phyloP scores from a whole-genome alignment of 495 filamentous ascomycete genomes.

The Thermochaetoides thermophila region DNA sequence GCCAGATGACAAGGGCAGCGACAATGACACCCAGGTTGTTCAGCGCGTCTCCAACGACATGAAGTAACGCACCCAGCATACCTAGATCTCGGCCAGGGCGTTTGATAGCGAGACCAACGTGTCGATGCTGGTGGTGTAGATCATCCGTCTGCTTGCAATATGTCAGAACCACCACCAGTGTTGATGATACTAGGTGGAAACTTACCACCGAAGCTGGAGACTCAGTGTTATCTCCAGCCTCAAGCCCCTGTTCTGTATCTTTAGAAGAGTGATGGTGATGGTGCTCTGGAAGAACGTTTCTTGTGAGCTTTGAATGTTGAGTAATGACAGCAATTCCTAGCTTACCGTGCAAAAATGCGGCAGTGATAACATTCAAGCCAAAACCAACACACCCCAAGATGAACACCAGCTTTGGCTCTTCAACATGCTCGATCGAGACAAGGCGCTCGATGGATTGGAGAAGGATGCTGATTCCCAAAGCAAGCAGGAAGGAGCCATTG shows the following conservation, averaged over 20 bases:
- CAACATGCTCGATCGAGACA: slow-evolving; percentile 39
- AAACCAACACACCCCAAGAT: slow-evolving; percentile 75
- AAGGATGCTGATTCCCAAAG: slow-evolving; percentile 81
- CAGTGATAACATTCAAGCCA: slow-evolving; percentile 64
- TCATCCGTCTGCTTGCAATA: slow-evolving; percentile 37
- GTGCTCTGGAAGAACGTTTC: slow-evolving; percentile 12
- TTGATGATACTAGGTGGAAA: too few species aligned
- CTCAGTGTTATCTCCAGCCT: too few species aligned
- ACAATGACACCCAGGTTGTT: slow-evolving; percentile 87
- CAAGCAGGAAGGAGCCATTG: slow-evolving; percentile 90
- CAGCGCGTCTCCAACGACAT: slow-evolving; percentile 81
- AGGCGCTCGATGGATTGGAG: slow-evolving; percentile 84
- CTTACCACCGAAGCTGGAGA: too few species aligned
- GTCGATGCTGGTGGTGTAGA: slow-evolving; percentile 47
- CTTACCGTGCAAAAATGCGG: slow-evolving; percentile 67
- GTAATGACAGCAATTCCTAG: too few species aligned
- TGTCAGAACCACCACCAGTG: too few species aligned
- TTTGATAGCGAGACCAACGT: slow-evolving; percentile 13
- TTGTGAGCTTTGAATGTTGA: neutral
- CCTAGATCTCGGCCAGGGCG: slow-evolving; percentile 49
- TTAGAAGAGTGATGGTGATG: slow-evolving; percentile 18
- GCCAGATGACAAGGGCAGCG: slow-evolving; percentile 75
- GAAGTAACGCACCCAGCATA: slow-evolving; percentile 83
- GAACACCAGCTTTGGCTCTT: slow-evolving; percentile 60
- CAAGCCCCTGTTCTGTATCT: too few species aligned